A percentile compares a stretch with the other conserved stretches of the same genome.
These are phyloP conservation scores for Kuraishia floccosa DNA, from an alignment of 805 yeast genomes.

Conservation along the genomic window DNA sequence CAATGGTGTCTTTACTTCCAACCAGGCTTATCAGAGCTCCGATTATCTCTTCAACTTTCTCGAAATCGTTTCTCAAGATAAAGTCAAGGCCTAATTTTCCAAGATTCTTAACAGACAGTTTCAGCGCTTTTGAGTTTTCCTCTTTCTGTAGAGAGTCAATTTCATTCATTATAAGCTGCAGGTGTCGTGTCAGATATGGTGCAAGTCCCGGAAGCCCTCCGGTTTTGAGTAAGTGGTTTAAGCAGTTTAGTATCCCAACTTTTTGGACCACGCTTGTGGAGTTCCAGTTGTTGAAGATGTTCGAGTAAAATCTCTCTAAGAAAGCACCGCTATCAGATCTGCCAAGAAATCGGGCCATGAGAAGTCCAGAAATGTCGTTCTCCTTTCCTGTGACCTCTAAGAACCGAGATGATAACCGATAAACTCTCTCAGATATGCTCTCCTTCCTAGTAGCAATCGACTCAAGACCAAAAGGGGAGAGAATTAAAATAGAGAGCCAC, in stretches of 20 bases:
- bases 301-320: conserved; percentile 14
- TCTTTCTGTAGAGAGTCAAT: conserved; percentile 3
- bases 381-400: conserved; percentile 42
- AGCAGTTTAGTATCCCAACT: conserved; percentile 9
- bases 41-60: conserved; percentile 34
- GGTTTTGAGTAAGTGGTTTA: conserved; percentile 13
- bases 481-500: conserved; percentile 61
- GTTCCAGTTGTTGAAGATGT: background rate
- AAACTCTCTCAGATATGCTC: conserved; percentile 22
- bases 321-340: conserved; percentile 28
- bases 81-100: conserved; percentile 26
- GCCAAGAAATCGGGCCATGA: conserved; percentile 42
- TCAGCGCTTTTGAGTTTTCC: conserved; percentile 6
- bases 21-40: conserved; percentile 32
- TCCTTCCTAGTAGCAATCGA: conserved; percentile 17
- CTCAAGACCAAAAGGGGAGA: conserved; percentile 64
- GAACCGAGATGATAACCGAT: conserved; percentile 18
- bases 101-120: conserved; percentile 17
- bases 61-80: conserved; percentile 16
- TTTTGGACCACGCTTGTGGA: background rate
- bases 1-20: conserved; percentile 36
- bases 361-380: conserved; percentile 37
- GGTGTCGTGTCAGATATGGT: conserved; percentile 5
- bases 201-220: conserved; percentile 3
- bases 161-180: conserved; percentile 8